Conservation (phyloP, 495 filamentous ascomycete species). For the Penicillium coffeae region DNA sequence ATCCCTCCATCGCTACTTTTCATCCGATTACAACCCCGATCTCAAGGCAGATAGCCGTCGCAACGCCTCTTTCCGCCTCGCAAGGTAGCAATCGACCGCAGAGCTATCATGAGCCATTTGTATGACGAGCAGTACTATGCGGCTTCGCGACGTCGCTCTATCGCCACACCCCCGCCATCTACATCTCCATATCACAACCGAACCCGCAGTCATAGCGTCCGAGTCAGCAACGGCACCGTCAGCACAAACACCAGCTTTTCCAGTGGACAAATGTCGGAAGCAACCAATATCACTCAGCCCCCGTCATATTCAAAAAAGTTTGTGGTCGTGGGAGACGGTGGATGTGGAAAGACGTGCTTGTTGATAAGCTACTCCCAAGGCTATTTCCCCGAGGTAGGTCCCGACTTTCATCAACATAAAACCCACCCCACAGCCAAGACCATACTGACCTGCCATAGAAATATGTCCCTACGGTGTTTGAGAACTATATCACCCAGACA, state of each 20-base stretch:
- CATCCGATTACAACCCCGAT: background rate
- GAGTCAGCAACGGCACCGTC: conserved; percentile 74
- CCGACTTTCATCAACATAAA: background rate
- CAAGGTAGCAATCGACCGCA: conserved; percentile 20
- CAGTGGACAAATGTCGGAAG: conserved; percentile 64
- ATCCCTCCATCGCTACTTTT: background rate
- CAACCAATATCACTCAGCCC: conserved; percentile 80
- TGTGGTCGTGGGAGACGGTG: conserved; percentile 95
- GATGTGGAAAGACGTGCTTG: conserved; percentile 97
- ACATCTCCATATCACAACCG: conserved; percentile 47
- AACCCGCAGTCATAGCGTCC: conserved; percentile 55
- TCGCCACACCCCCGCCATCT: conserved; percentile 45
- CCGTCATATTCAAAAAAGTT: conserved; percentile 98
- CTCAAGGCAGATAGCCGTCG: conserved; percentile 10
- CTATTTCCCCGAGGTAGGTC: conserved; percentile 89
- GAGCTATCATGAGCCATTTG: conserved; percentile 40
- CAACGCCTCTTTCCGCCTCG: conserved; percentile 7
- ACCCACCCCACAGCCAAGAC: background rate
- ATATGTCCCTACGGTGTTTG: conserved; percentile 99
- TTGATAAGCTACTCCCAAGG: conserved; percentile 98
- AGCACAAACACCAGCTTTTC: conserved; percentile 71
- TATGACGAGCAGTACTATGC: conserved; percentile 51
- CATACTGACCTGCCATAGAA: conserved; percentile 56
- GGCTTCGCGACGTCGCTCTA: conserved; percentile 45
- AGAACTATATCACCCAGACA: conserved; percentile 98